These are phyloP conservation scores for Pseudoturritis turrita DNA, from an alignment of 345 rosid genomes.

Conservation along the genomic window DNA sequence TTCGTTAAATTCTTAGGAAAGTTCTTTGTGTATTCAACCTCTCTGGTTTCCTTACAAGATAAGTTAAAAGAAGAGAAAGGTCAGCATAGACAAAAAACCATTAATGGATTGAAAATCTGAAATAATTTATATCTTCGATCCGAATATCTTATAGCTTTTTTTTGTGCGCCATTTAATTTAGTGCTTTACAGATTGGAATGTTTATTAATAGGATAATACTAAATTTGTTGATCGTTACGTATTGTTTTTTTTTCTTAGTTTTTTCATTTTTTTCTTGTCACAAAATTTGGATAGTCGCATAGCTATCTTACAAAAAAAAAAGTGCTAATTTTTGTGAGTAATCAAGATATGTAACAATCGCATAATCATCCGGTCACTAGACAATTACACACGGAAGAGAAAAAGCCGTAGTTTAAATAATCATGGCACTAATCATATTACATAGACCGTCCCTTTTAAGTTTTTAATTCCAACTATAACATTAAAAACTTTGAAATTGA, in stretches of 20 bases:
- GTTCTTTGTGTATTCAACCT: neutral
- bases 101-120: neutral
- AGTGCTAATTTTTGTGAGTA: no score
- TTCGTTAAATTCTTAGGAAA: neutral
- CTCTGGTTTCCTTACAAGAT: neutral
- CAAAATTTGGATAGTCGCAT: neutral
- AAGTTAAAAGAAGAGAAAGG: slow-evolving; percentile 1
- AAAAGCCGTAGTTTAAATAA: neutral
- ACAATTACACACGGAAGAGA: neutral
- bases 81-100: neutral
- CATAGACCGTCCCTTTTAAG: neutral
- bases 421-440: neutral
- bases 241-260: neutral
- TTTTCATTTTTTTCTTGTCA: neutral
- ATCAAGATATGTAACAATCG: no score
- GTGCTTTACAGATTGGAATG: neutral
- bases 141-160: neutral
- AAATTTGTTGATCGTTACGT: neutral
- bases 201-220: neutral
- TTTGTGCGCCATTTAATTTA: neutral
- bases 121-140: neutral
- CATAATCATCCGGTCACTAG: no score
- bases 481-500: neutral
- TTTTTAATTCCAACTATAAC: neutral
- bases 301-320: no score